Evolutionary conservation across 108 stramenopile species (phyloP).

Genomic region (Skeletonema costatum): DNA sequence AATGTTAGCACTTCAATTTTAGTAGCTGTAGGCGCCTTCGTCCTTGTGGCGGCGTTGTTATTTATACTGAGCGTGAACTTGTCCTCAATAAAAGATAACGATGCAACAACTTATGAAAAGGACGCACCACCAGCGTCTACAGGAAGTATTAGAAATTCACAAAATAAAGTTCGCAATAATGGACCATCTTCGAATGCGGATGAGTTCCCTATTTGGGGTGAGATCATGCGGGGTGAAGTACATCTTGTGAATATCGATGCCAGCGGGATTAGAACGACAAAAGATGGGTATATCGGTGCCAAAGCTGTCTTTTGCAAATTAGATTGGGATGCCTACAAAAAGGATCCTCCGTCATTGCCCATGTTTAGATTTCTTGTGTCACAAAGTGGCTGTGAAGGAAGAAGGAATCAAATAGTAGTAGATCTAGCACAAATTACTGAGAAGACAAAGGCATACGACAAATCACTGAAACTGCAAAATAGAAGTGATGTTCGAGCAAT

Average conservation of each 20-base stretch:
- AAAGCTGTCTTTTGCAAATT: constrained; percentile 64
- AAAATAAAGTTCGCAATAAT: not conserved
- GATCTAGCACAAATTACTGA: constrained; percentile 51
- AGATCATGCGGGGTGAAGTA: not conserved
- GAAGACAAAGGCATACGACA: constrained; percentile 52
- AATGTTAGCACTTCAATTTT: not conserved
- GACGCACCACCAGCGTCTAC: not conserved
- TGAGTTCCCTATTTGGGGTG: not conserved
- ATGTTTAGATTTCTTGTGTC: constrained; percentile 36
- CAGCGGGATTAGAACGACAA: not conserved
- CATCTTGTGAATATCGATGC: not conserved
- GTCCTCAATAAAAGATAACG: not conserved
- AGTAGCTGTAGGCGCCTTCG: not conserved
- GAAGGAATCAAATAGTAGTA: constrained; percentile 21
- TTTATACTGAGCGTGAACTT: not conserved
- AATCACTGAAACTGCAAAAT: constrained; percentile 11
- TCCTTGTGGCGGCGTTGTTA: not conserved
- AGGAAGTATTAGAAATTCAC: not conserved
- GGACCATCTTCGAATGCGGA: not conserved
- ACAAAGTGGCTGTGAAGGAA: constrained; percentile 23
- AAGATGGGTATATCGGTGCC: constrained; percentile 31
- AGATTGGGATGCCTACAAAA: constrained; percentile 67
- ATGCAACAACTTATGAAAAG: not conserved
- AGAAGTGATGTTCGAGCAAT: constrained; percentile 18
- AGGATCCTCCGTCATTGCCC: constrained; percentile 48